A percentile compares a stretch with the other conserved stretches of the same genome.
phyloP scores from a whole-genome alignment of 192 early-diverging fungal species.

The Entomortierella chlamydospora region DNA sequence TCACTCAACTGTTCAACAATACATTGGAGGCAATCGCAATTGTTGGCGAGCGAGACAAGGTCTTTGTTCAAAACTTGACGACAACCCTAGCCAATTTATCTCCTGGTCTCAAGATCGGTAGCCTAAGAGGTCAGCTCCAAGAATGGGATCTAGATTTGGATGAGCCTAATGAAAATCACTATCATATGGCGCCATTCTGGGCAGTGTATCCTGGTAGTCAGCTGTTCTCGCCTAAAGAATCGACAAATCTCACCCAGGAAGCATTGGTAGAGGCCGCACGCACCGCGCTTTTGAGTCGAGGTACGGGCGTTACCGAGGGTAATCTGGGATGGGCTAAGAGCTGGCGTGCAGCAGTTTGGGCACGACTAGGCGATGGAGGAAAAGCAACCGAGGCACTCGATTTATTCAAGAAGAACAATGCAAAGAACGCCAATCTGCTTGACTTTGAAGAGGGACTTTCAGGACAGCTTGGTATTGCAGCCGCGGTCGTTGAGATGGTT shows the following conservation, averaged over 20 bases:
- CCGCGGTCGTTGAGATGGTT: constrained; percentile 45
- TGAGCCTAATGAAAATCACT: constrained; percentile 28
- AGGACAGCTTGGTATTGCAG: constrained; percentile 27
- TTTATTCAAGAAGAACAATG: constrained; percentile 18
- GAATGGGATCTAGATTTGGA: constrained; percentile 55
- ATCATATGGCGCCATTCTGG: constrained; percentile 41
- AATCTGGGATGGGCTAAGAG: constrained; percentile 38
- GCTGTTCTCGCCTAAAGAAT: constrained; percentile 19
- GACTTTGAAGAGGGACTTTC: constrained; percentile 32
- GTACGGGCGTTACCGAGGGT: constrained; percentile 3
- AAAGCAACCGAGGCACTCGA: constrained; percentile 4
- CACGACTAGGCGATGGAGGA: constrained; percentile 20
- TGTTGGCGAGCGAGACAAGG: constrained; percentile 35
- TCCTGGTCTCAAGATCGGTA: constrained; percentile 35
- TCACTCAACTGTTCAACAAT: constrained; percentile 41
- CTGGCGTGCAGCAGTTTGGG: constrained; percentile 49
- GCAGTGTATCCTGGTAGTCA: constrained; percentile 42
- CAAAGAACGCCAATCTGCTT: constrained; percentile 14
- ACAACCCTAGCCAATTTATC: constrained; percentile 6
- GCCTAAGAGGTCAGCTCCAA: constrained; percentile 38
- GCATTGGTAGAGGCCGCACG: constrained; percentile 24
- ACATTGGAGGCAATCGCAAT: constrained; percentile 32
- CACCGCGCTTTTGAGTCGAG: constrained; percentile 4
- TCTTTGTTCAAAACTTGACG: constrained; percentile 40
- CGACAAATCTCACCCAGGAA: not conserved